Conservation (phyloP, 2,329 filamentous ascomycete species). For the Conoideocrella luteorostrata region DNA sequence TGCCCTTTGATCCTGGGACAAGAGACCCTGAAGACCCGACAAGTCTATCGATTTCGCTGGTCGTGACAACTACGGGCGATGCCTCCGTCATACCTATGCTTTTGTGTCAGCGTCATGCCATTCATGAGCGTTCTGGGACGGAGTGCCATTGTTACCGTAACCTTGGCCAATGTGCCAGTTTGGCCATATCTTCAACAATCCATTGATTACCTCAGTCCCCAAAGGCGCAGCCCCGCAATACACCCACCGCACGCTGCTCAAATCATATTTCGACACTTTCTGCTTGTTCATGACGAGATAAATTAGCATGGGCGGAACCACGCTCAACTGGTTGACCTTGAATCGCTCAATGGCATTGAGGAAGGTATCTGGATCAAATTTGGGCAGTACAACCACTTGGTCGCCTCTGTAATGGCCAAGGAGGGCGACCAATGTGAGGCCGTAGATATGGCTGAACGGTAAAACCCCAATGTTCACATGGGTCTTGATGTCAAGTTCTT, state of each 20-base stretch:
- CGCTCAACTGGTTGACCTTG: slow-evolving; percentile 60
- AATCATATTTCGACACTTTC: slow-evolving; percentile 56
- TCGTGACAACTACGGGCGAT: slow-evolving; percentile 57
- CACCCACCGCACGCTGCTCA: slow-evolving; percentile 57
- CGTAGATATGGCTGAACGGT: slow-evolving; percentile 78
- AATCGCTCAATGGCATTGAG: slow-evolving; percentile 59
- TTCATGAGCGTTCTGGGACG: neutral
- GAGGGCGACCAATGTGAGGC: slow-evolving; percentile 64
- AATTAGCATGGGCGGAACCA: slow-evolving; percentile 77
- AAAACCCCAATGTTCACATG: slow-evolving; percentile 59
- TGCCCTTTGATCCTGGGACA: slow-evolving; percentile 55
- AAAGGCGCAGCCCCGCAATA: slow-evolving; percentile 73
- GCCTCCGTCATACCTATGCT: slow-evolving; percentile 65
- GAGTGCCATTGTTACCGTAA: slow-evolving; percentile 47
- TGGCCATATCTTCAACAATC: slow-evolving; percentile 55
- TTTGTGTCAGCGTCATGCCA: neutral
- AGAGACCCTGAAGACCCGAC: slow-evolving; percentile 64
- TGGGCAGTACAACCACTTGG: slow-evolving; percentile 63
- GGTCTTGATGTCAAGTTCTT: slow-evolving; percentile 29
- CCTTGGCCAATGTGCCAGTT: slow-evolving; percentile 62
- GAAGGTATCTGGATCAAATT: slow-evolving; percentile 65
- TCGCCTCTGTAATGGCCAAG: slow-evolving; percentile 64
- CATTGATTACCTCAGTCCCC: slow-evolving; percentile 60
- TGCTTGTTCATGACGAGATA: slow-evolving; percentile 59
- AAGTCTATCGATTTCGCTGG: slow-evolving; percentile 52